phyloP scores from a whole-genome alignment of 768 basidiomycete genomes.

The Termitomyces eurrhizus region DNA sequence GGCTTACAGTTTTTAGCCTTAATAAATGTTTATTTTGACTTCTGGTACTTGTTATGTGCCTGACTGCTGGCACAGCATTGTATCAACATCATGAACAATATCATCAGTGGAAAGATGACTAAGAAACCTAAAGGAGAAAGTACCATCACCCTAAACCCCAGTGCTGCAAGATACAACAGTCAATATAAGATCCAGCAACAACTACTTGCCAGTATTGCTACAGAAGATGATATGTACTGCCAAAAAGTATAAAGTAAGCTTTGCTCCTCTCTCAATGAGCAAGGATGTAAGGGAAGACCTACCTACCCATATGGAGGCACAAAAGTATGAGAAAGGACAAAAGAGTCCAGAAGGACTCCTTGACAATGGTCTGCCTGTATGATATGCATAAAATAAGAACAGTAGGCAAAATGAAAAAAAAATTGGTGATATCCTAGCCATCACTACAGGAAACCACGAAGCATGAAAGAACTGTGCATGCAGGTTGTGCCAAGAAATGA shows the following conservation, averaged over 20 bases:
- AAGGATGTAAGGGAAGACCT: neutral
- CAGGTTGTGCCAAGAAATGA: neutral
- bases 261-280: neutral
- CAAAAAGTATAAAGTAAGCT: neutral
- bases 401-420: neutral
- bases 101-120: conserved; percentile 8
- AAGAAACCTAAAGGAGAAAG: neutral
- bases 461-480: neutral
- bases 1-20: too few species aligned
- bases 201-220: neutral
- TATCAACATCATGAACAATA: conserved; percentile 7
- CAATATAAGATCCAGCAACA: neutral
- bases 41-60: too few species aligned
- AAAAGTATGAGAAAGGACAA: neutral
- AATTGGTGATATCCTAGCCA: neutral
- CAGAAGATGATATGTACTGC: neutral
- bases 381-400: neutral
- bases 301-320: neutral
- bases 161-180: neutral
- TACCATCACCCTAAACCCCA: neutral
- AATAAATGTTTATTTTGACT: too few species aligned
- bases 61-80: too few species aligned
- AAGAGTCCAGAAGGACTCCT: too few species aligned
- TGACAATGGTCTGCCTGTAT: neutral
- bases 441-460: neutral